A percentile compares a stretch with the other conserved stretches of the same genome.
Evolutionary conservation across 805 yeast genomes (phyloP).

Genomic region (Saturnispora sekii): DNA sequence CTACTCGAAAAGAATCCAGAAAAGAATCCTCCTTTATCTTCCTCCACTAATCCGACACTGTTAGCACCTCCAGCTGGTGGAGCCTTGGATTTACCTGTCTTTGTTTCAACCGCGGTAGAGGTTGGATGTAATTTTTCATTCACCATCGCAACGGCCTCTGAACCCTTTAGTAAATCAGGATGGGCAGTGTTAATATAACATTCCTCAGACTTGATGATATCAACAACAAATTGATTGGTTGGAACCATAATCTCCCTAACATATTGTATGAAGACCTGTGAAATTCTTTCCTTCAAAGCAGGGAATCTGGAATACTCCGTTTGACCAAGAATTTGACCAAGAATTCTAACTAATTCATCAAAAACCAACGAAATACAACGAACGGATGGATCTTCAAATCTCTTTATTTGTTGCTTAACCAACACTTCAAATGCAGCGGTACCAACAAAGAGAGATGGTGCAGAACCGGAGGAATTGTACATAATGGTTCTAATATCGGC

Average conservation of each 20-base stretch:
- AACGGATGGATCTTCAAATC: slow-evolving; percentile 89
- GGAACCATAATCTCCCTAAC: slow-evolving; percentile 74
- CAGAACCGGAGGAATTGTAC: slow-evolving; percentile 93
- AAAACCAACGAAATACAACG: slow-evolving; percentile 85
- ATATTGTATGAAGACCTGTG: slow-evolving; percentile 68
- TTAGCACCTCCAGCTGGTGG: slow-evolving; percentile 16
- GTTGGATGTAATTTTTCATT: slow-evolving; percentile 79
- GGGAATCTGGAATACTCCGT: slow-evolving; percentile 87
- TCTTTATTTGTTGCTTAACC: slow-evolving; percentile 84
- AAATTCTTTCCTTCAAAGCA: slow-evolving; percentile 75
- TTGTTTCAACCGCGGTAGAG: slow-evolving; percentile 75
- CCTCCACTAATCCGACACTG: slow-evolving; percentile 25
- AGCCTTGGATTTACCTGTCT: slow-evolving; percentile 66
- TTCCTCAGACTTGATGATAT: slow-evolving; percentile 78
- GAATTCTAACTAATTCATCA: slow-evolving; percentile 88
- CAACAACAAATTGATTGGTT: slow-evolving; percentile 75
- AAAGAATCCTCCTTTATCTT: slow-evolving; percentile 68
- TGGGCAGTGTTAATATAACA: slow-evolving; percentile 96
- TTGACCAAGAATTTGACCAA: slow-evolving; percentile 73
- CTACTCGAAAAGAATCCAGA: slow-evolving; percentile 91
- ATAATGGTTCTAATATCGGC: slow-evolving; percentile 93
- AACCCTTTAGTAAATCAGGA: slow-evolving; percentile 90
- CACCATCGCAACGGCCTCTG: slow-evolving; percentile 89
- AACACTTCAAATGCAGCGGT: slow-evolving; percentile 95
- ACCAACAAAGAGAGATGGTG: slow-evolving; percentile 94